Conservation (phyloP, 257 asterid species). For the Ligustrum vulgare region DNA sequence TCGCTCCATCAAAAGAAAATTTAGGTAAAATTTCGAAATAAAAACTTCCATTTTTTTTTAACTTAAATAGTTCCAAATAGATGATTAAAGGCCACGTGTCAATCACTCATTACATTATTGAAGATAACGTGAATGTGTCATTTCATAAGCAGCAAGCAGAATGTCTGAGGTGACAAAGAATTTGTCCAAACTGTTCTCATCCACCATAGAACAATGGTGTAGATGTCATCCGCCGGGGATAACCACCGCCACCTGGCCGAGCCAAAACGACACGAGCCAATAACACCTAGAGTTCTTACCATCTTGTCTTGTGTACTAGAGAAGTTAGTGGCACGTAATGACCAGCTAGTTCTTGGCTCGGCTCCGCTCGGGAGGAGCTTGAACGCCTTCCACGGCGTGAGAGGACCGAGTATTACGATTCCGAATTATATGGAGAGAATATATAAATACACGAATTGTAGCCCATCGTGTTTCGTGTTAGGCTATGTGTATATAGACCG, state of each 20-base stretch:
- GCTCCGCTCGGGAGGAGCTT: constrained; percentile 36
- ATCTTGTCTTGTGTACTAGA: constrained; percentile 66
- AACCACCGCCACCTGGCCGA: constrained; percentile 42
- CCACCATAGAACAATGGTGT: constrained; percentile 31
- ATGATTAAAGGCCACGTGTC: constrained; percentile 30
- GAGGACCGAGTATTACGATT: constrained; percentile 70
- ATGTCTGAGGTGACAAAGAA: constrained; percentile 6
- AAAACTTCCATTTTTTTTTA: no score
- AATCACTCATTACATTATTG: background rate
- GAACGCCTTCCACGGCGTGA: constrained; percentile 62
- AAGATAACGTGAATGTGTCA: constrained; percentile 33
- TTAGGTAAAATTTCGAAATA: no score
- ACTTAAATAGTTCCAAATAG: background rate
- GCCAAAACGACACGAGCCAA: constrained; percentile 36
- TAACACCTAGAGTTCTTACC: constrained; percentile 67
- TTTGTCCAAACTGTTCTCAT: constrained; percentile 14
- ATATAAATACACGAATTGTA: constrained; percentile 76
- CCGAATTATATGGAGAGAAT: constrained; percentile 75
- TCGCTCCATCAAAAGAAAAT: no score
- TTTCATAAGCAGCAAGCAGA: background rate
- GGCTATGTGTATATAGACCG: constrained; percentile 81
- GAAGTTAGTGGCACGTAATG: constrained; percentile 70
- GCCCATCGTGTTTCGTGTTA: constrained; percentile 82
- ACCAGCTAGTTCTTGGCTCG: constrained; percentile 32
- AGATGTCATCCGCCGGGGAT: constrained; percentile 52